These are phyloP conservation scores for Fraxinus excelsior DNA, from an alignment of 257 asterid species.

Conservation along the genomic window DNA sequence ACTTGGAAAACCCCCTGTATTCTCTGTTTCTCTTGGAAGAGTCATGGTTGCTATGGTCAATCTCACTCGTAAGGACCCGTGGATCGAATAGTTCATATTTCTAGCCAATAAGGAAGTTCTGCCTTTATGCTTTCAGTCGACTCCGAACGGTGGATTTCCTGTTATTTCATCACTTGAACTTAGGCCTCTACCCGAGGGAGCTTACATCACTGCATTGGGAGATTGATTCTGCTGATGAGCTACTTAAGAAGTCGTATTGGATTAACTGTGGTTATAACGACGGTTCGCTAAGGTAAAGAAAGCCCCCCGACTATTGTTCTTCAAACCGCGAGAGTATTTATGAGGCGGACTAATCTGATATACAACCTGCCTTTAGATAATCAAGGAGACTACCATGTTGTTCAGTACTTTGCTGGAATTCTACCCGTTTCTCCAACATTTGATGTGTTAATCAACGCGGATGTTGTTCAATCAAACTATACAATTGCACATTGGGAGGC, in stretches of 20 bases:
- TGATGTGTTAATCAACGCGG: slow-evolving; percentile 66
- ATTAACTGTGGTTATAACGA: slow-evolving; percentile 79
- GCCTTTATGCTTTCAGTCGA: slow-evolving; percentile 70
- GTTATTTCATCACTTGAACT: slow-evolving; percentile 76
- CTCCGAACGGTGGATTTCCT: slow-evolving; percentile 73
- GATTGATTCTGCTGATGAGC: slow-evolving; percentile 41
- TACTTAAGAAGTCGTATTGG: slow-evolving; percentile 68
- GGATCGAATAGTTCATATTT: slow-evolving; percentile 80
- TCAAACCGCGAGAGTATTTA: slow-evolving; percentile 81
- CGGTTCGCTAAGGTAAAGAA: slow-evolving; percentile 81
- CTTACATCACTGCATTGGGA: slow-evolving; percentile 52
- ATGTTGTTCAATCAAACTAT: slow-evolving; percentile 55
- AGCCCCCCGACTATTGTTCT: slow-evolving; percentile 73
- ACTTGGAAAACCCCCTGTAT: slow-evolving; percentile 68
- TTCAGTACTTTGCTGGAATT: slow-evolving; percentile 92
- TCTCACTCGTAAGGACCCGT: slow-evolving; percentile 70
- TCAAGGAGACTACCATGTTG: slow-evolving; percentile 72
- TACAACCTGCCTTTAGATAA: slow-evolving; percentile 68
- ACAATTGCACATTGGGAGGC: slow-evolving; percentile 68
- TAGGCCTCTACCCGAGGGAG: slow-evolving; percentile 75
- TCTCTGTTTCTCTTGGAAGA: slow-evolving; percentile 86
- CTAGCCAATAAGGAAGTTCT: slow-evolving; percentile 51
- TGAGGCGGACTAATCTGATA: slow-evolving; percentile 66
- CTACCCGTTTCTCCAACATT: slow-evolving; percentile 79
- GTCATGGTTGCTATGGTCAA: slow-evolving; percentile 64